Percentiles rank a stretch among this genome's conserved stretches.
These are phyloP conservation scores for Chlorella variabilis DNA, from an alignment of 163 green algal genomes.

Conservation along the genomic window DNA sequence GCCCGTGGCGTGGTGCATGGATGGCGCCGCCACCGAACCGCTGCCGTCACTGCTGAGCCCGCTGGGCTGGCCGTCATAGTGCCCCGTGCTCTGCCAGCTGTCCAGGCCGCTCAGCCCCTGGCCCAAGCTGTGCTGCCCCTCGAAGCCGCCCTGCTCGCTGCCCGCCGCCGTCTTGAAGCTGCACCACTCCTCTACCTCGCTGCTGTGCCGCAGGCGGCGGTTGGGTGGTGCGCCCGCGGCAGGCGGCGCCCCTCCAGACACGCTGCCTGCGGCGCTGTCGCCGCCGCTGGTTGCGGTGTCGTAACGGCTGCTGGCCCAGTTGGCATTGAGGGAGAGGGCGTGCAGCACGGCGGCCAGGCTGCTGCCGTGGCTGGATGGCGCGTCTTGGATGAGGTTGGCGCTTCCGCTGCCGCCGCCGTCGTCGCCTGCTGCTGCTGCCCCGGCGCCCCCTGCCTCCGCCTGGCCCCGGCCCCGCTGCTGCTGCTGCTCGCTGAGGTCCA, in stretches of 20 bases:
- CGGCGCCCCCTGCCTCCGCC: no score
- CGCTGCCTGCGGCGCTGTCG: neutral
- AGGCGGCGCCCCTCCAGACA: no score
- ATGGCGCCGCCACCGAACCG: neutral
- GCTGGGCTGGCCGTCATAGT: neutral
- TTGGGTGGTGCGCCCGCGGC: neutral
- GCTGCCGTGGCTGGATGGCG: neutral
- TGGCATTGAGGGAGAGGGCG: neutral
- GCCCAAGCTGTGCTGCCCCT: neutral
- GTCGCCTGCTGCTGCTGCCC: no score
- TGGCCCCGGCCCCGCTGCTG: no score
- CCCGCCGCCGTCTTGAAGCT: slow-evolving; percentile 22
- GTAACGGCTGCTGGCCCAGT: neutral
- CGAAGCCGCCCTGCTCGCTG: neutral
- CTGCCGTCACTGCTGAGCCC: neutral
- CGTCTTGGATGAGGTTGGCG: neutral
- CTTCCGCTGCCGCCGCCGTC: neutral
- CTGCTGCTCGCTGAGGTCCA: neutral
- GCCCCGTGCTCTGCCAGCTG: neutral
- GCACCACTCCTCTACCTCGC: slow-evolving; percentile 12
- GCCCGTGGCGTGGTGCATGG: neutral
- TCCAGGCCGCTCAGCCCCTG: neutral
- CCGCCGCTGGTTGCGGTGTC: neutral
- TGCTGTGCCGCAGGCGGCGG: slow-evolving; percentile 12
- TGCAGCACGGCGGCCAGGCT: slow-evolving; percentile 24